phyloP scores from a whole-genome alignment of 805 yeast genomes.

The Candida nemodendra region DNA sequence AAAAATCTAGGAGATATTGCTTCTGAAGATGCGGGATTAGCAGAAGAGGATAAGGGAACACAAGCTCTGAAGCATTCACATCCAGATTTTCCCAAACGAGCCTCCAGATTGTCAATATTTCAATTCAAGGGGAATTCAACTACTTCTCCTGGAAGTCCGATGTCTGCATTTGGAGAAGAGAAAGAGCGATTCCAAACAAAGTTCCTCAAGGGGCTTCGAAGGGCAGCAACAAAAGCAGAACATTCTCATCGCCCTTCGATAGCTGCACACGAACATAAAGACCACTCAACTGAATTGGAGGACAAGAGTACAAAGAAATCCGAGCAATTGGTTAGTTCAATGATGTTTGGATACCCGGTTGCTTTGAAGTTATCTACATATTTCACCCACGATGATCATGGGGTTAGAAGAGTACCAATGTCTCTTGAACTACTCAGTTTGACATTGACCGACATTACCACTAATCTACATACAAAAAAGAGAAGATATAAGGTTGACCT shows the following conservation, averaged over 20 bases:
- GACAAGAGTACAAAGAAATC: constrained; percentile 27
- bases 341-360: constrained; percentile 69
- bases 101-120: constrained; percentile 14
- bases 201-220: constrained; percentile 19
- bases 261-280: constrained; percentile 9
- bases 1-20: constrained; percentile 12
- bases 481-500: constrained; percentile 62
- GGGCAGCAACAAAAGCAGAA: constrained; percentile 16
- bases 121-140: constrained; percentile 13
- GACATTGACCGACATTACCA: constrained; percentile 51
- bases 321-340: constrained; percentile 43
- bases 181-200: constrained; percentile 19
- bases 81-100: constrained; percentile 8
- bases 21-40: constrained; percentile 4
- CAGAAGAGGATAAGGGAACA: constrained; percentile 3
- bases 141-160: not conserved
- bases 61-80: not conserved
- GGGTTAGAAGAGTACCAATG: constrained; percentile 77
- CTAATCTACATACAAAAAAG: constrained; percentile 38
- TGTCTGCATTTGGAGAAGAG: constrained; percentile 10
- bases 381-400: constrained; percentile 73
- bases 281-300: constrained; percentile 22
- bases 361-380: constrained; percentile 72
- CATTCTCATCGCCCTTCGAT: constrained; percentile 9
- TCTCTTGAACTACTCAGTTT: constrained; percentile 71